These are phyloP conservation scores for Laburnicola sp. DNA, from an alignment of 2,329 filamentous ascomycete genomes.

Conservation along the genomic window DNA sequence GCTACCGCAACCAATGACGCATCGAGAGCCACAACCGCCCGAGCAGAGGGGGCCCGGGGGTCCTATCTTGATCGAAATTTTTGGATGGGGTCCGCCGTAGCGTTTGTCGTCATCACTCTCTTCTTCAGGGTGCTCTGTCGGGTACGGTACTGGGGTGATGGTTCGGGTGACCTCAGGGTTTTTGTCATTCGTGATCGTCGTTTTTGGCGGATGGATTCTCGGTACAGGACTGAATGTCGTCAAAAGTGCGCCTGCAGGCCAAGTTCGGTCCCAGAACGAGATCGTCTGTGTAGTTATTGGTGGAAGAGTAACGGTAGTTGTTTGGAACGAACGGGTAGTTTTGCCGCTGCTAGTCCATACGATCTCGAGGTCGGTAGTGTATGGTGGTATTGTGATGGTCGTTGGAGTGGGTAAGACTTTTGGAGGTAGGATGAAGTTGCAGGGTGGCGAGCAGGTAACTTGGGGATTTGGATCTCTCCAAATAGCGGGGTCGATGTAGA, in stretches of 20 bases:
- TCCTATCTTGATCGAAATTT: slow-evolving; percentile 4
- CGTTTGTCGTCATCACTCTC: slow-evolving; percentile 5
- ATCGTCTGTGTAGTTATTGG: slow-evolving; percentile 10
- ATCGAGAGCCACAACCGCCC: slow-evolving; percentile 5
- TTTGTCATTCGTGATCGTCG: slow-evolving; percentile 3
- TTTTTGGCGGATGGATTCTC: slow-evolving; percentile 1
- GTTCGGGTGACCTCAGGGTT: slow-evolving; percentile 9
- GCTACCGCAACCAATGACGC: neutral
- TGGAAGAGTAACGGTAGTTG: slow-evolving; percentile 7
- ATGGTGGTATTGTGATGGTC: slow-evolving; percentile 9
- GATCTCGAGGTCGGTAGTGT: slow-evolving; percentile 9
- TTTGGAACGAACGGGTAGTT: slow-evolving; percentile 7
- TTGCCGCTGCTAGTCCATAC: slow-evolving; percentile 4
- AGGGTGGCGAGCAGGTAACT: slow-evolving; percentile 9
- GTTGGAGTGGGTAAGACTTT: slow-evolving; percentile 4
- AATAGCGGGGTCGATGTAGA: slow-evolving; percentile 10
- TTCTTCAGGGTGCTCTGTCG: neutral
- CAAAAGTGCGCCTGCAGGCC: neutral
- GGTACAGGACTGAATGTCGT: slow-evolving; percentile 7
- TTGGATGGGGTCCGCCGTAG: slow-evolving; percentile 4
- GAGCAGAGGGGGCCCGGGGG: slow-evolving; percentile 8
- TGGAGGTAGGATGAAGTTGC: slow-evolving; percentile 10
- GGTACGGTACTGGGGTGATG: slow-evolving; percentile 6
- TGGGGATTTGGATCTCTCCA: slow-evolving; percentile 3
- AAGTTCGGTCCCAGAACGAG: slow-evolving; percentile 4